Evolutionary conservation across 1,139 yeast genomes (phyloP), one percentile per base, ranked within the genome.

Genomic region (Sugiyamaella paludigena): DNA sequence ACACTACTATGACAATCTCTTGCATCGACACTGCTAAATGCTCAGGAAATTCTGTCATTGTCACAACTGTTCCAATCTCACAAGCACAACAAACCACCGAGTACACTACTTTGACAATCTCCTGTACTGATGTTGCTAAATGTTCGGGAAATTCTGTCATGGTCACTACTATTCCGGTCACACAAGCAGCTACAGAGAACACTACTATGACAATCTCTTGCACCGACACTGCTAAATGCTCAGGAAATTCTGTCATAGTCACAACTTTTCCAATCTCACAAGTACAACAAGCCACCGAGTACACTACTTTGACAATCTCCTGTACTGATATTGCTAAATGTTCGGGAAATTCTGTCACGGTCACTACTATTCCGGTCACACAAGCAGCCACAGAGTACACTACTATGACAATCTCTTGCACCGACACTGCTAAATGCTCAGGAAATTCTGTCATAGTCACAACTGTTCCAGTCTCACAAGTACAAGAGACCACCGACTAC

Each of bases 251-350:
- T 7, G 35, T 35, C 31, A 43, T 15, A 8, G 39, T 38, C 2
- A 38, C 48, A 4, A 43, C 50, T 10, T 8, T 47, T 11, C 12
- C 36, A n/a, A 12, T 40, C 46, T 32, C 47, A 16, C 26, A 10
- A 9, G 16, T n/a, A 1, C 37, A 29, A 7, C 26, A 26, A 13
- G 27, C 24, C 7, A 40, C 43, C 3, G 11, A 26, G 7, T 40
- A 40, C n/a, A 31, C 45, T 2, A 41, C 45, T 36, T 7, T 43
- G 32, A 47, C 50, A 1, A 24, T 43, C 19, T 45, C 50, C 10
- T 47, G 50, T 39, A 26, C 44, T 16, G 27, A 45, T 36, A 36
- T 45, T 35, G 45, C 49, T 9, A 33, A 19, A n/a, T 48, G 51
- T 40, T 44, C 49, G 13, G 51, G 49, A 4, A 16, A 28, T 26